Conservation (phyloP, 345 rosid species). For the Hevea brasiliensis region DNA sequence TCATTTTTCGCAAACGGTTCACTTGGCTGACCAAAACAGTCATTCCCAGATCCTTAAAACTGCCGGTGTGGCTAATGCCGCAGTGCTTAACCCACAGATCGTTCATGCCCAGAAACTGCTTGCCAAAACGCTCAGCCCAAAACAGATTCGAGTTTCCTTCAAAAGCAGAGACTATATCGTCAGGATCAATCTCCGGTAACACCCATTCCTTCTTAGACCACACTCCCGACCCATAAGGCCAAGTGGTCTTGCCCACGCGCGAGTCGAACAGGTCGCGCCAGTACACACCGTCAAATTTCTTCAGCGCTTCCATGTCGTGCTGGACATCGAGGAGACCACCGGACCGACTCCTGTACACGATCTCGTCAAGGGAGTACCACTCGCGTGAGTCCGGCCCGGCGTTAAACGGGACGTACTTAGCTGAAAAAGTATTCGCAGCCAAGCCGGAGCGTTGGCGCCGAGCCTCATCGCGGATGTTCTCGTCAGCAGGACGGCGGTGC, state of each 20-base stretch:
- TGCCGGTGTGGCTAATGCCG: constrained; percentile 89
- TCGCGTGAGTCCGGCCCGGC: constrained; percentile 52
- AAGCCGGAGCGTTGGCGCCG: constrained; percentile 51
- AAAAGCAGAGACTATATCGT: constrained; percentile 85
- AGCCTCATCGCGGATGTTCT: constrained; percentile 71
- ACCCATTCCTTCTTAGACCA: constrained; percentile 98
- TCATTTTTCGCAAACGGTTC: constrained; percentile 70
- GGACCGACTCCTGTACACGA: constrained; percentile 78
- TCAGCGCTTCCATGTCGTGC: constrained; percentile 76
- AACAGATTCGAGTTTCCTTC: constrained; percentile 89
- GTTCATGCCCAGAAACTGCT: constrained; percentile 67
- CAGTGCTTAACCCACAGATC: constrained; percentile 96
- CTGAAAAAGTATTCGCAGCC: constrained; percentile 47
- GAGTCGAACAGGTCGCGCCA: constrained; percentile 85
- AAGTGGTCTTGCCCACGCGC: constrained; percentile 73
- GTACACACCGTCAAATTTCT: constrained; percentile 62
- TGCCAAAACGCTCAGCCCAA: constrained; percentile 91
- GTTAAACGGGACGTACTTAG: constrained; percentile 76
- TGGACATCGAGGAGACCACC: constrained; percentile 81
- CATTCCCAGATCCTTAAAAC: constrained; percentile 93
- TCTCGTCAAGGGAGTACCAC: constrained; percentile 80
- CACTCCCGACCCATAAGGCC: constrained; percentile 91
- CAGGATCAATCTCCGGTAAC: constrained; percentile 72
- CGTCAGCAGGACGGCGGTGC: constrained; percentile 28
- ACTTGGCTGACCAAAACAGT: constrained; percentile 93